phyloP scores from a whole-genome alignment of 139 green algal species.

The Nannochloris sp. region DNA sequence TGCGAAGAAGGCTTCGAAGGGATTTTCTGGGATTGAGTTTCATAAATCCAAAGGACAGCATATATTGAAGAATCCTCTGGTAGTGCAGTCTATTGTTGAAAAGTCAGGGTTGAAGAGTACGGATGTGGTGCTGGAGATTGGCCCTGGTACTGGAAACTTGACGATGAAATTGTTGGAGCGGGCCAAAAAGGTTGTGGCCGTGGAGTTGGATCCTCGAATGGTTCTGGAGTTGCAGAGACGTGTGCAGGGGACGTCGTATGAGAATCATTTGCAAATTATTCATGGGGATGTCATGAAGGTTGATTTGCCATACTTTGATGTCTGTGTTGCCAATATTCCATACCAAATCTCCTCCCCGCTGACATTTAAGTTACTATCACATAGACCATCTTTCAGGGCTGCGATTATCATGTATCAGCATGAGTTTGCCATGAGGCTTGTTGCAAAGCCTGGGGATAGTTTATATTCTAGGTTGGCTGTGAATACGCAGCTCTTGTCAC shows the following conservation, averaged over 20 bases:
- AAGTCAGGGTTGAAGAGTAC: slow-evolving; percentile 94
- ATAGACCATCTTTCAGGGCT: slow-evolving; percentile 69
- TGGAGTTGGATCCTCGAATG: slow-evolving; percentile 96
- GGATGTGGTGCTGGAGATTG: slow-evolving; percentile 97
- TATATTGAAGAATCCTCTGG: slow-evolving; percentile 95
- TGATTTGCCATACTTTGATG: slow-evolving; percentile 97
- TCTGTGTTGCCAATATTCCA: slow-evolving; percentile 98
- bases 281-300: slow-evolving; percentile 87
- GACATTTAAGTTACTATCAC: slow-evolving; percentile 96
- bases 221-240: slow-evolving; percentile 90
- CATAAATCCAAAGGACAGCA: slow-evolving; percentile 98
- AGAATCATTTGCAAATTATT: slow-evolving; percentile 79
- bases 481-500: slow-evolving; percentile 95
- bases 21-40: slow-evolving; percentile 89
- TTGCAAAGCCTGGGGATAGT: slow-evolving; percentile 75
- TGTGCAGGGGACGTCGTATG: slow-evolving; percentile 78
- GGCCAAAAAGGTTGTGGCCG: slow-evolving; percentile 90
- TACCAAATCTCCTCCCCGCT: slow-evolving; percentile 99
- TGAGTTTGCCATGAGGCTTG: slow-evolving; percentile 98
- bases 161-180: slow-evolving; percentile 94
- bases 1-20: slow-evolving; percentile 38
- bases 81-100: slow-evolving; percentile 93
- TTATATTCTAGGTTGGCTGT: slow-evolving; percentile 85
- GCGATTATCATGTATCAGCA: slow-evolving; percentile 99
- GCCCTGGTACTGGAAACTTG: slow-evolving; percentile 93